Evolutionary conservation across 345 rosid genomes (phyloP), one percentile per base, ranked within the genome.

Genomic region (Rhizophora apiculata): DNA sequence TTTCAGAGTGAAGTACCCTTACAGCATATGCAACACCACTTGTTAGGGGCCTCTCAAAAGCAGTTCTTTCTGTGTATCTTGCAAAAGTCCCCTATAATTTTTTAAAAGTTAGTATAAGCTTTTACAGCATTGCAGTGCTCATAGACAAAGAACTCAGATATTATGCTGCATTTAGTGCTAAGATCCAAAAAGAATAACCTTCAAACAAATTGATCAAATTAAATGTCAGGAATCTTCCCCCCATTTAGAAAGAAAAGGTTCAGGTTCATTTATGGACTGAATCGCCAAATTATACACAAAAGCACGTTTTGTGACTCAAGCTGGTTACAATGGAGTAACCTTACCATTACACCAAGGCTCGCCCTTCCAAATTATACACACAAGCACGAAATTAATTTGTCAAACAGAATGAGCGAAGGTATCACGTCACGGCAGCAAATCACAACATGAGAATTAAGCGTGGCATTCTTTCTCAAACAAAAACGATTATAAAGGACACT

Each of bases 21-120:
- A 89, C 83, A 49, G 98, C 98, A 83, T 94, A 94, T 49, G 98
- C 98, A 55, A 94, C 91, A n/a, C 97, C 94, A 75, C 98, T 94
- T 22, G 98, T 94, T 58, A 91, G 91, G 34, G 98, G 98, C 85
- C 98, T 85, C 87, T 94, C 98, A 72, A 94, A 94, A 70, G 97
- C 89, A 71, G 98, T 94, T 81, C 95, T 79, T 70, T 94, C 96
- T 4, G 98, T 89, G 77, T 94, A 94, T 85, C 86, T 89, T 3
- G 95, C 92, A 76, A 94, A 94, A 65, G 97, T 91, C 73, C 79
- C 80, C 97, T 94, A 68, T 61, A 79, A 60, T 76, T 70, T 67
- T 67, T 63, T 36, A 58, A 70, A 70, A 76, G 79, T 83, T 60
- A 86, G 87, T 39, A 63, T 65, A 52, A 65, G 68, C 36, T 59